Conservation (phyloP, 768 basidiomycete species). For the Termitomyces sp. region DNA sequence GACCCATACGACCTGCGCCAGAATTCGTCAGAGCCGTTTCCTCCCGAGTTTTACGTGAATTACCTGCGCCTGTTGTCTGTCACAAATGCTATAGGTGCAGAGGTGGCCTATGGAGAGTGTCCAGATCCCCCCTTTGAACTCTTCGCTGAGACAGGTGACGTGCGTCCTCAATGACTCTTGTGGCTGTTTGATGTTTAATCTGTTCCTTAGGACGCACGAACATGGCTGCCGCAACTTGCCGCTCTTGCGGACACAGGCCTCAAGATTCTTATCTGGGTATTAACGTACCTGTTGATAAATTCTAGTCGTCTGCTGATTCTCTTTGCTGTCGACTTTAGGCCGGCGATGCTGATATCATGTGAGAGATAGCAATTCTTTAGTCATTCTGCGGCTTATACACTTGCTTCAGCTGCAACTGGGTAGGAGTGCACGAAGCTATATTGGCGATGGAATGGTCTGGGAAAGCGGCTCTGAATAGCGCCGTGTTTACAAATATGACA, state of each 20-base stretch:
- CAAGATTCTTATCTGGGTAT: constrained; percentile 46
- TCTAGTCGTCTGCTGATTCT: constrained; percentile 11
- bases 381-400: not conserved
- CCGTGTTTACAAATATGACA: constrained; percentile 50
- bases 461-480: constrained; percentile 29
- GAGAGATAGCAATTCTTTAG: constrained; percentile 2
- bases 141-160: constrained; percentile 53
- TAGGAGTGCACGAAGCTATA: constrained; percentile 34
- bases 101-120: constrained; percentile 44
- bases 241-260: constrained; percentile 38
- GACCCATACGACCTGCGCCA: constrained; percentile 58
- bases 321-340: constrained; percentile 22
- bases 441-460: constrained; percentile 44
- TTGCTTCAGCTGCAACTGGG: constrained; percentile 38
- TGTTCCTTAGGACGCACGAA: constrained; percentile 41
- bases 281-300: not conserved
- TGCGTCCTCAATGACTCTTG: constrained; percentile 19
- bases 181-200: constrained; percentile 26
- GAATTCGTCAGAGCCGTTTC: constrained; percentile 46
- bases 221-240: constrained; percentile 44
- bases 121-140: constrained; percentile 32
- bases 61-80: constrained; percentile 32
- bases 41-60: constrained; percentile 50
- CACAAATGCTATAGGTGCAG: constrained; percentile 40
- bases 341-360: constrained; percentile 52